These are phyloP conservation scores for Agaricus blazei DNA, from an alignment of 768 basidiomycete species.

Conservation along the genomic window DNA sequence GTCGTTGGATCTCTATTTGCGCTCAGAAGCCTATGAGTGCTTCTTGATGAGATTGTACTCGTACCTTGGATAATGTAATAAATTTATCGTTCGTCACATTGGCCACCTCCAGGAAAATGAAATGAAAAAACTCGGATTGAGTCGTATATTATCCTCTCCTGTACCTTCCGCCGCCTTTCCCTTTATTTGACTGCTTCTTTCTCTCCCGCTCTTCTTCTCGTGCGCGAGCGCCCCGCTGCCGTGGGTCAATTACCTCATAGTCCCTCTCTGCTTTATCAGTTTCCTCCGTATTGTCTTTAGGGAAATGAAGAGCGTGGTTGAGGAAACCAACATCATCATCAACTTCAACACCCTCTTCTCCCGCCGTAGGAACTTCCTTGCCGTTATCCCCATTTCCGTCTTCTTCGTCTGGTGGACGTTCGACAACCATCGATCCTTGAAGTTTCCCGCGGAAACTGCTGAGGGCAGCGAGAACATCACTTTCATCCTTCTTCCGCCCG, in stretches of 20 bases:
- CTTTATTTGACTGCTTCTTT: slow-evolving; percentile 37
- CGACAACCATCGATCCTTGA: slow-evolving; percentile 35
- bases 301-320: slow-evolving; percentile 66
- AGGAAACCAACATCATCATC: slow-evolving; percentile 76
- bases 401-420: slow-evolving; percentile 12
- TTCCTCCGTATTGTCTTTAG: slow-evolving; percentile 77
- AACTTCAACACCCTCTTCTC: slow-evolving; percentile 64
- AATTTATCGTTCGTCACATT: too few species aligned
- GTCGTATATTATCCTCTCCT: not conserved
- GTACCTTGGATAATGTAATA: too few species aligned
- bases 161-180: slow-evolving; percentile 19
- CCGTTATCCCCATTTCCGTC: slow-evolving; percentile 17
- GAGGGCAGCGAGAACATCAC: slow-evolving; percentile 62
- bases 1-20: not conserved
- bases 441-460: slow-evolving; percentile 70
- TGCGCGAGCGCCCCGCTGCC: slow-evolving; percentile 66
- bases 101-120: too few species aligned
- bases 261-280: slow-evolving; percentile 73
- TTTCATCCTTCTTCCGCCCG: slow-evolving; percentile 62
- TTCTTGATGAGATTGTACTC: not conserved
- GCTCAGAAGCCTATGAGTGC: not conserved
- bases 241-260: slow-evolving; percentile 86
- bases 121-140: too few species aligned
- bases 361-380: slow-evolving; percentile 13
- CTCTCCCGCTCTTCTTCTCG: slow-evolving; percentile 74